These are phyloP conservation scores for Allium fistulosum DNA, from an alignment of 106 monocot genomes.

Conservation along the genomic window DNA sequence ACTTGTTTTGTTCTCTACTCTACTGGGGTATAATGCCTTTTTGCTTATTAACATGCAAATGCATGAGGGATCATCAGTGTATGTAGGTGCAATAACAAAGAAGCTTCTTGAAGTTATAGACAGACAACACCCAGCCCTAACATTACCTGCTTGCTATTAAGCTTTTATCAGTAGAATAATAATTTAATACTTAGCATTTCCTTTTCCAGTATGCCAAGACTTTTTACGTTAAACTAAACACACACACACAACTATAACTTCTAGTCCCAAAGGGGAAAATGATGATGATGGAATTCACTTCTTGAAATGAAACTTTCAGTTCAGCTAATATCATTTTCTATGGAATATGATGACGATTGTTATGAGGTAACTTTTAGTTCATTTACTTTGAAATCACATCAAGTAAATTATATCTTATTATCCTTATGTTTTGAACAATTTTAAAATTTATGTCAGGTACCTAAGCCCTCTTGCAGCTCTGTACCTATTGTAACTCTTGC, in stretches of 20 bases:
- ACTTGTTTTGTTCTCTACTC: too few relatives aligned
- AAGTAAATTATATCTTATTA: too few relatives aligned
- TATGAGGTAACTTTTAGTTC: constrained; percentile 45
- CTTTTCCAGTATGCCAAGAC: neutral
- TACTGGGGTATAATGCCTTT: too few relatives aligned
- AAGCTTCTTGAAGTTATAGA: constrained; percentile 57
- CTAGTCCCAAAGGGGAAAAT: too few relatives aligned
- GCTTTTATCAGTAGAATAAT: neutral
- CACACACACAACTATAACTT: too few relatives aligned
- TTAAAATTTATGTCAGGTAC: constrained; percentile 31
- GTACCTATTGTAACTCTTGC: constrained; percentile 62
- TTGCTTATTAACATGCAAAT: constrained; percentile 26
- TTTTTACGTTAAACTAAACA: too few relatives aligned
- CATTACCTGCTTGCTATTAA: constrained; percentile 5
- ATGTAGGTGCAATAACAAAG: constrained; percentile 55
- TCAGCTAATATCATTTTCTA: too few relatives aligned
- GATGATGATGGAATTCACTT: too few relatives aligned
- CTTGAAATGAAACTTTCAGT: too few relatives aligned
- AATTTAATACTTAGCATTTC: neutral
- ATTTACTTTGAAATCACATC: neutral
- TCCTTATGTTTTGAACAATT: neutral
- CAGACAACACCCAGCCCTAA: constrained; percentile 15
- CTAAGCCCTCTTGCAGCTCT: constrained; percentile 89
- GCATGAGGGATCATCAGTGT: constrained; percentile 49
- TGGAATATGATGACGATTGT: constrained; percentile 63